Evolutionary conservation across 2,329 filamentous ascomycete genomes (phyloP).

Genomic region (Clonostachys rosea): DNA sequence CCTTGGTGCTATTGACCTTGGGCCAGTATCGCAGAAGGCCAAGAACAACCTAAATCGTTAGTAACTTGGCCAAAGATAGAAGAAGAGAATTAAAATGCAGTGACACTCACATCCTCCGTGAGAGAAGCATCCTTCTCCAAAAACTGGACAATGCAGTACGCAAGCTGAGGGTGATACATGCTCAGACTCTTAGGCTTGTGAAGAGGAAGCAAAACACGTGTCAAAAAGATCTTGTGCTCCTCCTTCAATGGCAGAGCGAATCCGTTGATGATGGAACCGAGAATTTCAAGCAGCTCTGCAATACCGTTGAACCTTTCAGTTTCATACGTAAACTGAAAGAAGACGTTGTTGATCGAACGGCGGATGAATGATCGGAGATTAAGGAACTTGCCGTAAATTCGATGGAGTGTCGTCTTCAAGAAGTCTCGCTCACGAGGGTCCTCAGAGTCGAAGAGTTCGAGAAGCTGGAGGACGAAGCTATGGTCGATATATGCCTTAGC

Average conservation of each 20-base stretch:
- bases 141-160: constrained; percentile 98
- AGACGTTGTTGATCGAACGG: constrained; percentile 99
- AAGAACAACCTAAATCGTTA: constrained; percentile 68
- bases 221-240: constrained; percentile 97
- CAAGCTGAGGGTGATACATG: constrained; percentile 99
- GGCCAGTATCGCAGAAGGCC: constrained; percentile 96
- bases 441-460: constrained; percentile 98
- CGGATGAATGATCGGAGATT: constrained; percentile 96
- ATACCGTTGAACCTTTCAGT: constrained; percentile 98
- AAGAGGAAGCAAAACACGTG: constrained; percentile 83
- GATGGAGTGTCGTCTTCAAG: constrained; percentile 93
- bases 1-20: constrained; percentile 98
- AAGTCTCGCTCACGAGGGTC: constrained; percentile 96
- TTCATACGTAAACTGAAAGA: constrained; percentile 99
- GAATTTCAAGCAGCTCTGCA: constrained; percentile 90
- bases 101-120: constrained; percentile 77
- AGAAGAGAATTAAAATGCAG: background rate
- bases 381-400: constrained; percentile 98
- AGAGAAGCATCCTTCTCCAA: constrained; percentile 94
- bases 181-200: constrained; percentile 98
- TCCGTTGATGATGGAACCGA: constrained; percentile 98
- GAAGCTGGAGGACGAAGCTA: constrained; percentile 89
- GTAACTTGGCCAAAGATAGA: constrained; percentile 2
- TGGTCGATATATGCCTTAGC: constrained; percentile 99
- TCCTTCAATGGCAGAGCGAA: constrained; percentile 96